Evolutionary conservation across 208 protist genomes (phyloP), one percentile per base, ranked within the genome.

Genomic region (Strigomonas galati): DNA sequence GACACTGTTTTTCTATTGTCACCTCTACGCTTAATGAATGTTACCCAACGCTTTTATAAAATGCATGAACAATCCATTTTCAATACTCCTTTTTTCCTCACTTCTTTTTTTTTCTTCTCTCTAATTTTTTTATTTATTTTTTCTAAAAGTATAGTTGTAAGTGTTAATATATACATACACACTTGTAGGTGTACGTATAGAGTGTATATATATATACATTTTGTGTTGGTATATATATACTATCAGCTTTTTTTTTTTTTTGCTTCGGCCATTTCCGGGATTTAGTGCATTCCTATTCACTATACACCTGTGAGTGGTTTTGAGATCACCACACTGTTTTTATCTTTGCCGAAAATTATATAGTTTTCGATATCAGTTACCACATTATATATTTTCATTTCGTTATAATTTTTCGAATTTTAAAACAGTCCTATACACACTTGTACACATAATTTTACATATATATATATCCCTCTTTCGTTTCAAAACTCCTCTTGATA

Each of bases 81-180:
- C 9, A 31, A 15, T 49, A 35, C 9, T 59, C 10, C 35, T 27
- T 54, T n/a, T 32, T n/a, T 32, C 23, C 15, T 40, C 28, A 14
- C 12, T 21, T 37, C 28, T 59, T 27, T 59, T 7, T 59, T 27
- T 21, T 27, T 43, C 46, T 28, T 4, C 31, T 63, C 40, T n/a
- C 26, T 12, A 12, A 14, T 59, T 46, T 67, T 52, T 59, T 59
- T 56, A 7, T 51, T 56, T 59, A 24, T 67, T 59, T 57, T 44
- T 54, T 46, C 10, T 56, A 4, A 1, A 51, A 4, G n/a, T n/a
- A 26, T 10, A 53, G 30, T 19, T 44, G 23, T 48, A 44, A 28
- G 43, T 23, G 28, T 9, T 17, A 63, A 51, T 17, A 14, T 44
- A 14, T 44, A 14, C 6, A 44, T 44, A 14, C 6, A 44, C 6